Percentiles rank a stretch among this genome's conserved stretches.
Evolutionary conservation across 768 basidiomycete species (phyloP).

Genomic region (Lepiota venenata): DNA sequence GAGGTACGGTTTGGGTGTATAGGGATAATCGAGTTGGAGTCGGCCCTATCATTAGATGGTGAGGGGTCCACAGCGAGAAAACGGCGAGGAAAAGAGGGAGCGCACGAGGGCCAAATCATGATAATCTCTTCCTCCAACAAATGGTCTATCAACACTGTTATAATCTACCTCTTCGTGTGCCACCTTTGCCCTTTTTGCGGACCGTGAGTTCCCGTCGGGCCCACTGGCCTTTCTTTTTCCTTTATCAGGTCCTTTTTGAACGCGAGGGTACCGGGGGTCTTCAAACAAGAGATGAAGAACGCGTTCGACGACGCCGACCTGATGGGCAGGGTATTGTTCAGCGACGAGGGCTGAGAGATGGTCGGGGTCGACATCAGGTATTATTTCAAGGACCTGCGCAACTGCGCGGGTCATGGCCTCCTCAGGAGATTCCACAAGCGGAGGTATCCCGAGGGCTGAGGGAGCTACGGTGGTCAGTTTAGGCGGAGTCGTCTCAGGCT

Average conservation of each 20-base stretch:
- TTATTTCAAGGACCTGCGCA: slow-evolving; percentile 58
- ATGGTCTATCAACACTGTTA: slow-evolving; percentile 35
- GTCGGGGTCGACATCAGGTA: slow-evolving; percentile 65
- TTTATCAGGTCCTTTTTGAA: slow-evolving; percentile 24
- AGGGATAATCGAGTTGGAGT: slow-evolving; percentile 55
- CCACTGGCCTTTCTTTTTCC: slow-evolving; percentile 30
- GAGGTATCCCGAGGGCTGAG: slow-evolving; percentile 7
- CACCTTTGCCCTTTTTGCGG: slow-evolving; percentile 29
- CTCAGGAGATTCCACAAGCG: slow-evolving; percentile 4
- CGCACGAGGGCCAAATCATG: slow-evolving; percentile 49
- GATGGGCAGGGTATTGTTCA: slow-evolving; percentile 32
- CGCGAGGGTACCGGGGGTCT: slow-evolving; percentile 54
- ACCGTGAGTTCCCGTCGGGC: slow-evolving; percentile 23
- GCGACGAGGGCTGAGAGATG: slow-evolving; percentile 49
- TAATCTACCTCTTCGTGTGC: slow-evolving; percentile 29
- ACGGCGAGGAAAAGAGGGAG: slow-evolving; percentile 9
- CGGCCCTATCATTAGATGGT: slow-evolving; percentile 35
- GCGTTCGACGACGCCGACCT: slow-evolving; percentile 41
- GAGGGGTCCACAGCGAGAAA: not conserved
- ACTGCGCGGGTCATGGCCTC: slow-evolving; percentile 23
- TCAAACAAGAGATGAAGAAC: slow-evolving; percentile 65
- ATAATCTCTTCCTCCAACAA: slow-evolving; percentile 44
- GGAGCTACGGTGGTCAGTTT: slow-evolving; percentile 2
- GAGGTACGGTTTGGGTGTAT: slow-evolving; percentile 53
- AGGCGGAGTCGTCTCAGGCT: not conserved